Evolutionary conservation across 352 stramenopile species (phyloP), one percentile per base, ranked within the genome.

Genomic region (Phytophthora nicotianae): DNA sequence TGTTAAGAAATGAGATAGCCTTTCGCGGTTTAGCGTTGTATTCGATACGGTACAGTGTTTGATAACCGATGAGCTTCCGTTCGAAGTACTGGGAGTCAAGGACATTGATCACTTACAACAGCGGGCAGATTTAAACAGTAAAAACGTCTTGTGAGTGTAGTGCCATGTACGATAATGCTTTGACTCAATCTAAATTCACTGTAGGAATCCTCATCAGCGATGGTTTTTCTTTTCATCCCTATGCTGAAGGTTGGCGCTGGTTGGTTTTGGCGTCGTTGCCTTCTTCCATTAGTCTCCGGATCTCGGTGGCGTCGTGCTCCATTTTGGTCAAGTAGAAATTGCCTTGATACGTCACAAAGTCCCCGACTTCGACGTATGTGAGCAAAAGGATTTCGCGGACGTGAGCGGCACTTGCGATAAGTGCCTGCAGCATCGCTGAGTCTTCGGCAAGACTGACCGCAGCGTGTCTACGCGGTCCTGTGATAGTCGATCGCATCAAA

Each of bases 291-390:
- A 68, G 20, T 1, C 52, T 53, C n/a, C 52, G 60, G 46, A 82
- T 65, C 61, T 86, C 79, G 1, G 68, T 68, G 1, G 75, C 67
- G 45, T 90, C 81, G 35, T 77, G 75, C 54, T 90, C 77, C 81
- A 90, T 89, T 49, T 68, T 81, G 26, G 66, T 64, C 24, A 90
- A 67, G 54, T 89, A 90, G n/a, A 90, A 90, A 37, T 87, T 83
- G 43, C 81, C 77, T 20, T 62, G 62, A 38, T 71, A 68, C 16
- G 79, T 86, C 23, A 81, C 77, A 67, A 91, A 93, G 50, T 93
- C 83, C n/a, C 79, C 78, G 9, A 91, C 81, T 72, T 91, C 72
- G n/a, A 80, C 59, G 62, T 90, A 86, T 7, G 79, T 79, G 19
- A 92, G 68, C 41, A 83, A n/a, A 4, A 92, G 51, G 11, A 75